Evolutionary conservation across 2,329 filamentous ascomycete species (phyloP).

Genomic region (Penicillium crustosum): DNA sequence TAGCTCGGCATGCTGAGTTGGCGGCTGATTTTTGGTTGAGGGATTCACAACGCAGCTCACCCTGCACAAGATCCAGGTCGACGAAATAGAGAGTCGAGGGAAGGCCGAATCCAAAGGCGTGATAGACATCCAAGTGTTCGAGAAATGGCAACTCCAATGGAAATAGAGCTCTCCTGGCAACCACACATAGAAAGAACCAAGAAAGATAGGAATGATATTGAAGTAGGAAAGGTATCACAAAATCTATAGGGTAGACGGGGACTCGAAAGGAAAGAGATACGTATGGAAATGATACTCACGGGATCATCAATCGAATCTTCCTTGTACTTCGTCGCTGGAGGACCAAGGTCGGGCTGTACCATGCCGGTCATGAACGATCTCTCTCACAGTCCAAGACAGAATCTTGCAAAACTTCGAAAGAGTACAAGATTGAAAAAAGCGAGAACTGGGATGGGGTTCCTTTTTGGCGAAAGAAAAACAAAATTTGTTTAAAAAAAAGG

Average conservation of each 20-base stretch:
- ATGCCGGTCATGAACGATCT: slow-evolving; percentile 44
- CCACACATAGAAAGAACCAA: slow-evolving; percentile 16
- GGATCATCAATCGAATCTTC: slow-evolving; percentile 49
- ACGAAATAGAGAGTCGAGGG: neutral
- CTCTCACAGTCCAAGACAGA: slow-evolving; percentile 24
- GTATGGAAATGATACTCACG: slow-evolving; percentile 40
- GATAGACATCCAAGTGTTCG: neutral
- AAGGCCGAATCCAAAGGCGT: neutral
- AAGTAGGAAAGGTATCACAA: slow-evolving; percentile 15
- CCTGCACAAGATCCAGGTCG: neutral
- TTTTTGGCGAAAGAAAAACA: slow-evolving; percentile 12
- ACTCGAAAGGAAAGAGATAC: neutral
- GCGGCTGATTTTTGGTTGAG: neutral
- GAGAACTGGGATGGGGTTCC: slow-evolving; percentile 14
- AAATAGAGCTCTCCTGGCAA: neutral
- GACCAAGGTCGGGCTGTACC: slow-evolving; percentile 44
- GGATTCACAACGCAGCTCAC: neutral
- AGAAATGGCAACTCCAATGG: neutral
- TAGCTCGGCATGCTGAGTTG: neutral
- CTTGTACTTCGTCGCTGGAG: slow-evolving; percentile 44
- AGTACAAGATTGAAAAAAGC: slow-evolving; percentile 15
- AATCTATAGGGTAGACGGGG: neutral
- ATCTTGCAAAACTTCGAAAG: slow-evolving; percentile 1
- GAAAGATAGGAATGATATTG: slow-evolving; percentile 27
- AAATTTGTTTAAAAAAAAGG: slow-evolving; percentile 10